Base-by-base conservation (phyloP, 2,329 filamentous ascomycete genomes). In the Xylaria sp. region DNA sequence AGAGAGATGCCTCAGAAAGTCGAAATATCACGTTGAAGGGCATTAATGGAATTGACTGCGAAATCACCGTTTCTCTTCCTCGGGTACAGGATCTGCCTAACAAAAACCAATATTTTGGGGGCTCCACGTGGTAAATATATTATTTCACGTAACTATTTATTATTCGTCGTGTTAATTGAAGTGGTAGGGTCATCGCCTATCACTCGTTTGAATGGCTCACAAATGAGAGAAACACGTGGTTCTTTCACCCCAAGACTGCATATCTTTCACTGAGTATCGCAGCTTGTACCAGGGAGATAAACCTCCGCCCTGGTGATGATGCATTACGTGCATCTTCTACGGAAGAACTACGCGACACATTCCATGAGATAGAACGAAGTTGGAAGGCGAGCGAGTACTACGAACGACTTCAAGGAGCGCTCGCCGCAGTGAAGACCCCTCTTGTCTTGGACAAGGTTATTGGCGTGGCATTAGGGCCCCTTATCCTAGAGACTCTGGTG, bases 241-340 rank as follows among this genome's bases (percentile, higher is more conserved):
- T 9, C 18, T 42, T 48, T 13, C 1, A 10, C 6, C 53, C 53
- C 16, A 5, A 48, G 13, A 47, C 18, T 13, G 51, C 60, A 13
- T 63, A 57, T 25, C 51, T 63, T 8, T 37, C 60, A 23, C 55
- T 63, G 51, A 1, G 2, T 5, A 57, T 63, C 37, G 1, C 5
- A 4, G 9, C 50, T 23, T 57, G 21, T 25, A 16, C 10, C 32
- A 40, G 13, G 21, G 54, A 44, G 54, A 3, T 44, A 25, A 1
- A 5, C 25, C 42, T 5, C 21, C 18, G 18, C 42, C 18, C 18
- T 44, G 18, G 5, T 4, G 18, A n/a, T 16, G 23, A 53, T 47
- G 16, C n/a, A 8, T 12, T 27, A 25, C 16, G 27, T 12, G 23
- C n/a, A 23, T n/a, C 16, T 44, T 58, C 35, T n/a, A 29, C n/a